These are phyloP conservation scores for Pseudocercospora eumusae DNA, from an alignment of 2,329 filamentous ascomycete genomes.

Conservation along the genomic window DNA sequence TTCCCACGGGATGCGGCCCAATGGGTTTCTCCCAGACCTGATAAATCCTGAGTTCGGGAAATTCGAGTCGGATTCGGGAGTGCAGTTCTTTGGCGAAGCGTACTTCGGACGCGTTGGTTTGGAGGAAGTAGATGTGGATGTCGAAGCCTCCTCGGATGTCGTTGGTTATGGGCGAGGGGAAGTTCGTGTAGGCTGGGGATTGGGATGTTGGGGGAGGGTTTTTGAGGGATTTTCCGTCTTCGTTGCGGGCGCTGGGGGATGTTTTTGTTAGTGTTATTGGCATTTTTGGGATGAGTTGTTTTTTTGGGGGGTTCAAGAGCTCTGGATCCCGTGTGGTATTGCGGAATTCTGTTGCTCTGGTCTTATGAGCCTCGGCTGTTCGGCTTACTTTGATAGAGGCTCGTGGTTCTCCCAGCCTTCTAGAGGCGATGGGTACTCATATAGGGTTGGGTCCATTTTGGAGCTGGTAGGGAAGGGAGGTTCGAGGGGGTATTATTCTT, in stretches of 20 bases:
- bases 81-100: conserved; percentile 71
- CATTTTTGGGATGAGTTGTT: neutral
- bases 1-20: conserved; percentile 78
- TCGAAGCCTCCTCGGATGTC: conserved; percentile 74
- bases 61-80: conserved; percentile 77
- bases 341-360: too few species aligned
- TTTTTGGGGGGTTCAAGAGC: neutral
- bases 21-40: conserved; percentile 73
- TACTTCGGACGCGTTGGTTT: conserved; percentile 61
- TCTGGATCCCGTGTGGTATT: too few species aligned
- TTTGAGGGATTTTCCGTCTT: conserved; percentile 74
- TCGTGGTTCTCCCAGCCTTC: conserved; percentile 53
- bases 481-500: too few species aligned
- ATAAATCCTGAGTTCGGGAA: conserved; percentile 84
- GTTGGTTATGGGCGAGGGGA: conserved; percentile 68
- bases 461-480: neutral
- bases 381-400: conserved; percentile 47
- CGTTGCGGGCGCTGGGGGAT: conserved; percentile 23
- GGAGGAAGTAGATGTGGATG: conserved; percentile 79
- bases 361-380: too few species aligned
- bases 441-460: conserved; percentile 52
- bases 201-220: conserved; percentile 63
- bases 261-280: neutral
- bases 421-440: conserved; percentile 58
- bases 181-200: conserved; percentile 70